phyloP scores from a whole-genome alignment of 257 asterid genomes.

The Paraleonurus japonicus region DNA sequence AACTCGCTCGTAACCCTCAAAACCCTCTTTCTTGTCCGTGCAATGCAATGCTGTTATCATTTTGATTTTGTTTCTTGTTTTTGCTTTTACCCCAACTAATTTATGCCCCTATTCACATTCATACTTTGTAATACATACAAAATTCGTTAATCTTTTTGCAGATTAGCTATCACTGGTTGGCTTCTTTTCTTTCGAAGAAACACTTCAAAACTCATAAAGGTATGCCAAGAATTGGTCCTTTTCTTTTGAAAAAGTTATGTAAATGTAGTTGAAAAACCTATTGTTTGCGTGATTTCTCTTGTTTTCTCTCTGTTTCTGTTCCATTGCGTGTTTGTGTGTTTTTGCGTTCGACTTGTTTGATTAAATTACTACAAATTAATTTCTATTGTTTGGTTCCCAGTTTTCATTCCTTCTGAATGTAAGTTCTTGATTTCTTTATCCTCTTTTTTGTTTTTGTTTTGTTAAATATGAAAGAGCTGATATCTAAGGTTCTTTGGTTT shows the following conservation, averaged over 20 bases:
- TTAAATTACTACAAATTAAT: not conserved
- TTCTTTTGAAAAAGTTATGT: slow-evolving; percentile 18
- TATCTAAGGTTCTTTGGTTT: not conserved
- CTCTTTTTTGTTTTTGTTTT: not conserved
- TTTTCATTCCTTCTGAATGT: not conserved
- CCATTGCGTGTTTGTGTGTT: not conserved
- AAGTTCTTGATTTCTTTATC: not conserved
- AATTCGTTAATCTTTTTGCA: slow-evolving; percentile 13
- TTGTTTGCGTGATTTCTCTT: not conserved
- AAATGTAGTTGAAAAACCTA: not conserved
- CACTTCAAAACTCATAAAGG: slow-evolving; percentile 10
- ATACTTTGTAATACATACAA: not conserved
- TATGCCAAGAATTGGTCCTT: not conserved
- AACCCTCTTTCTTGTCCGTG: slow-evolving; percentile 20
- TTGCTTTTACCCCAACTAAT: not conserved
- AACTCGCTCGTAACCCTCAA: slow-evolving; percentile 44
- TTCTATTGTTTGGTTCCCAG: not conserved
- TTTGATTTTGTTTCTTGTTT: not conserved
- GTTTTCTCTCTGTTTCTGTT: slow-evolving; percentile 17
- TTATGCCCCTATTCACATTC: not conserved
- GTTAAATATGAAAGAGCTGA: too few species aligned
- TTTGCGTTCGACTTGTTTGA: not conserved
- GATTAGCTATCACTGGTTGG: slow-evolving; percentile 14
- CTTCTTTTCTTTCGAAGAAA: not conserved
- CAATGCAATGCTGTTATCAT: slow-evolving; percentile 31